phyloP scores from a whole-genome alignment of 768 basidiomycete species.

The Pleurotus djamor region DNA sequence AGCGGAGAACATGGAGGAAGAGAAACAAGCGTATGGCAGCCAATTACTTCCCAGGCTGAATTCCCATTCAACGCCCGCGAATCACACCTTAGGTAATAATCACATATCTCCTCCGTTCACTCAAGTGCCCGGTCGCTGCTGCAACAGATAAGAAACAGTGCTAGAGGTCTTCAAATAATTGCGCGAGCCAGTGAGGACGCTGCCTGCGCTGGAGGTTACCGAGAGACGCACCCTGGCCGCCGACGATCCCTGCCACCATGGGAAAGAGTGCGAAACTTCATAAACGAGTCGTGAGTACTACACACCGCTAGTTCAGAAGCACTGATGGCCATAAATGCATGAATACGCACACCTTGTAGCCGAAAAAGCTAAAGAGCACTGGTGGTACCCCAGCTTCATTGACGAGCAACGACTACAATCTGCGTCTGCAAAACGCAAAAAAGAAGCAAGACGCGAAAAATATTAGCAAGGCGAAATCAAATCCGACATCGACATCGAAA shows the following conservation, averaged over 20 bases:
- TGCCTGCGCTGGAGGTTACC: background rate
- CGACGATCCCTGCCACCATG: conserved; percentile 35
- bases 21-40: background rate
- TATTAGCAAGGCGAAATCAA: conserved; percentile 16
- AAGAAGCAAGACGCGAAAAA: conserved; percentile 50
- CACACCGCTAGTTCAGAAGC: no score
- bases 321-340: no score
- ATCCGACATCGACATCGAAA: conserved; percentile 14
- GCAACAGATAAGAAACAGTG: no score
- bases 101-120: no score
- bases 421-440: conserved; percentile 29
- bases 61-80: background rate
- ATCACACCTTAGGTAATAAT: background rate
- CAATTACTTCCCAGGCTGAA: conserved; percentile 1
- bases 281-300: conserved; percentile 50
- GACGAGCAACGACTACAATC: conserved; percentile 29
- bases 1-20: conserved; percentile 14
- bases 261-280: conserved; percentile 67
- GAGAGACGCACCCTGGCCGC: background rate
- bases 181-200: background rate
- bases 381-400: conserved; percentile 8
- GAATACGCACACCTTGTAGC: conserved; percentile 14
- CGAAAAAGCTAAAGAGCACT: conserved; percentile 36
- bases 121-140: no score
- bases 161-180: background rate